A percentile compares a stretch with the other conserved stretches of the same genome.
Conservation (phyloP, 768 basidiomycete species). For the Erythrobasidium yunnanense region DNA sequence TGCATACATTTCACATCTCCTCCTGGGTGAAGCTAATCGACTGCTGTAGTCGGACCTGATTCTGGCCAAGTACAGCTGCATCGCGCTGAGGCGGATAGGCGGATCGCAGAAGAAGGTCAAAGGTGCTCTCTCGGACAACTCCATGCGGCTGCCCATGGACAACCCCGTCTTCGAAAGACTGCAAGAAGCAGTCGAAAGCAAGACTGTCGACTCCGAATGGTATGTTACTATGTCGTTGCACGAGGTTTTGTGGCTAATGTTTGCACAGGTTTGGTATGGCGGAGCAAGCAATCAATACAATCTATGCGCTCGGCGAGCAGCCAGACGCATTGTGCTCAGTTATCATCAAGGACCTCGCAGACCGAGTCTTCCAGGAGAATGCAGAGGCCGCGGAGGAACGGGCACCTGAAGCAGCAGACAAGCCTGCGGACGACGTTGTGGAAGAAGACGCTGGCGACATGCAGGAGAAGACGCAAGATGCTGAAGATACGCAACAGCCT, state of each 20-base stretch:
- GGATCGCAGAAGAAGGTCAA: constrained; percentile 96
- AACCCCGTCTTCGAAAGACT: constrained; percentile 73
- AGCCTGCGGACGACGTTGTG: background rate
- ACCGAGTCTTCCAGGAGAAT: constrained; percentile 51
- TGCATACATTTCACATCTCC: constrained; percentile 12
- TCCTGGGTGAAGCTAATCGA: background rate
- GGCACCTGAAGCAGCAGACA: constrained; percentile 5
- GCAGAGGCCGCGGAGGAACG: constrained; percentile 6
- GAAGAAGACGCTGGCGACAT: constrained; percentile 2
- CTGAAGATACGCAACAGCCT: constrained; percentile 42
- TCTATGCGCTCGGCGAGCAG: constrained; percentile 86
- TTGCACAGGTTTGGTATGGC: constrained; percentile 65
- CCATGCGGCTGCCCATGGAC: constrained; percentile 73
- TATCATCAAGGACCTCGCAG: constrained; percentile 71
- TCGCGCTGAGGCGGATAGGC: constrained; percentile 79
- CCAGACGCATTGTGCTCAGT: constrained; percentile 72
- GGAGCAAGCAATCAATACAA: constrained; percentile 91
- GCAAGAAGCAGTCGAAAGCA: constrained; percentile 65
- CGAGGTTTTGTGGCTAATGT: background rate
- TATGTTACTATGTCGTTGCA: too few relatives aligned
- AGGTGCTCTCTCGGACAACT: constrained; percentile 83
- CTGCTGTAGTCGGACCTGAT: constrained; percentile 62
- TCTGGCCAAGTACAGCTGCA: constrained; percentile 83
- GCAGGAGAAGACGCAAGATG: constrained; percentile 23
- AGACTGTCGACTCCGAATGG: constrained; percentile 81